phyloP scores from a whole-genome alignment of 164 flowering plant genomes.

The Euptelea pleiosperma region DNA sequence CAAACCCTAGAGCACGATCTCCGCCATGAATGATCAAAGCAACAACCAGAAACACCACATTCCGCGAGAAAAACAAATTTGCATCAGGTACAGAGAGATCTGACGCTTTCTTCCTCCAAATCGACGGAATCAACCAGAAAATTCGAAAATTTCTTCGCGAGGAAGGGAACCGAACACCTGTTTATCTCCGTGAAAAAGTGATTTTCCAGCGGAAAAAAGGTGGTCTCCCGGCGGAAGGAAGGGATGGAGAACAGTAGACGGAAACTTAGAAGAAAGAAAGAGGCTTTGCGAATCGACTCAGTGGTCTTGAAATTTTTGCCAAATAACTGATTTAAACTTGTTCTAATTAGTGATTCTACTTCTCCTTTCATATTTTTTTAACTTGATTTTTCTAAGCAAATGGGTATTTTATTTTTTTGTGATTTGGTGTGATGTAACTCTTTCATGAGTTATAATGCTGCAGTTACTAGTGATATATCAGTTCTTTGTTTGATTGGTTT shows the following conservation, averaged over 20 bases:
- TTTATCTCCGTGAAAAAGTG: conserved; percentile 20
- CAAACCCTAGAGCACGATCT: conserved; percentile 52
- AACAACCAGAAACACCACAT: conserved; percentile 49
- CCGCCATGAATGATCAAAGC: conserved; percentile 18
- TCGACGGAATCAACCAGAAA: background rate
- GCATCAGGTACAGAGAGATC: conserved; percentile 32
- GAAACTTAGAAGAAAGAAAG: conserved; percentile 16
- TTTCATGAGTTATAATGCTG: no score
- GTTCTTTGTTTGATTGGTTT: no score
- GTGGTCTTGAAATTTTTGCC: no score
- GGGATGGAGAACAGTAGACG: conserved; percentile 15
- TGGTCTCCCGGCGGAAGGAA: conserved; percentile 16
- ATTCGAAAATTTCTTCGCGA: background rate
- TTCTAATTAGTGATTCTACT: no score
- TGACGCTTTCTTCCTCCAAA: conserved; percentile 2
- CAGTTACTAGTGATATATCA: no score
- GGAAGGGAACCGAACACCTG: conserved; percentile 9
- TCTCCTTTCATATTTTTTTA: no score
- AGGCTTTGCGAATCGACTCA: conserved; percentile 35
- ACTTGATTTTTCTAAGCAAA: no score
- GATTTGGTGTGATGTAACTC: no score
- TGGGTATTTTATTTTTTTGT: no score
- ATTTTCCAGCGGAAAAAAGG: conserved; percentile 32
- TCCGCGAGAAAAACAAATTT: conserved; percentile 28
- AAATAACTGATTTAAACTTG: no score